Evolutionary conservation across 2,329 filamentous ascomycete species (phyloP).

Genomic region (Rhinocladiella mackenziei): DNA sequence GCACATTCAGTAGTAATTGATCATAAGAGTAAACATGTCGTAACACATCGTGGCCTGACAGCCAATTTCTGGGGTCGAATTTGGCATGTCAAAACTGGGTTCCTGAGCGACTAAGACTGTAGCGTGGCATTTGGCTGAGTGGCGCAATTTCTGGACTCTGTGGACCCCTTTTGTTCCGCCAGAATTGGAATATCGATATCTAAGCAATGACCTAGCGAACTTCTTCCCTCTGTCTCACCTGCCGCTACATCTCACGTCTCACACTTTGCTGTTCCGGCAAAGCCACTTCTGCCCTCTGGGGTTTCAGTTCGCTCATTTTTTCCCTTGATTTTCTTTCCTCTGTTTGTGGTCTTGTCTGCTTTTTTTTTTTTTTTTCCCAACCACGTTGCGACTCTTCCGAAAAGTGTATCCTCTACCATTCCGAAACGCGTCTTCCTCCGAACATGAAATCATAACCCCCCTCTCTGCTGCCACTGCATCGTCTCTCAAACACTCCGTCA

Average conservation of each 20-base stretch:
- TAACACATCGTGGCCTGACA: no score
- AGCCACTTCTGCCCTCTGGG: background rate
- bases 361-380: no score
- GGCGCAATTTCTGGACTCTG: constrained; percentile 1
- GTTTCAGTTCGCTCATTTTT: background rate
- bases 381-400: no score
- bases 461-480: background rate
- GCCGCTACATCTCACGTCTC: no score
- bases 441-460: background rate
- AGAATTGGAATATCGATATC: no score
- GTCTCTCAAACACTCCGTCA: background rate
- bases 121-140: constrained; percentile 5
- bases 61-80: no score
- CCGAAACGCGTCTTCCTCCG: background rate
- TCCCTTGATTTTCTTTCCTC: background rate
- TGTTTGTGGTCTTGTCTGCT: no score
- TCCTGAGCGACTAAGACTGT: background rate
- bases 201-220: background rate
- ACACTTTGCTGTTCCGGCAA: background rate
- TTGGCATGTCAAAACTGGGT: no score
- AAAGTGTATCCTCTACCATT: no score
- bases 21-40: no score
- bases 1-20: no score
- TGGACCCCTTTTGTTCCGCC: constrained; percentile 1
- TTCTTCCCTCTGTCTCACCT: background rate